Percentiles rank a stretch among this genome's conserved stretches.
Conservation (phyloP, 139 green algal genomes). For the Micromonas pusilla region DNA sequence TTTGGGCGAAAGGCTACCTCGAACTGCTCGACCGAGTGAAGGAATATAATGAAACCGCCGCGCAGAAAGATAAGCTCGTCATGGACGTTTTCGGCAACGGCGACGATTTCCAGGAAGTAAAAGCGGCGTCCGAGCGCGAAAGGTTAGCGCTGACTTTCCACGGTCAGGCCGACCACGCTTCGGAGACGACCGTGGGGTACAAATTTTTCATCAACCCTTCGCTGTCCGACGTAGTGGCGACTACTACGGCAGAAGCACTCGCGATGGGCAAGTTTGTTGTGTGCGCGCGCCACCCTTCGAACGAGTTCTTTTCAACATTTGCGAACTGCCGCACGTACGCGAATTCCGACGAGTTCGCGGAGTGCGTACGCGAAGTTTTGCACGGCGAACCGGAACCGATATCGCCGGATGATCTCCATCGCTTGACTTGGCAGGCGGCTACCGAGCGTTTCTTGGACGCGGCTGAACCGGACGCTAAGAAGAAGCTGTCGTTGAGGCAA, state of each 20-base stretch:
- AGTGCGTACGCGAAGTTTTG: neutral
- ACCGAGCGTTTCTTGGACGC: conserved; percentile 14
- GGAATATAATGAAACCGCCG: conserved; percentile 18
- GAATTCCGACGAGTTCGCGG: conserved; percentile 5
- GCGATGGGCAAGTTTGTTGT: conserved; percentile 99
- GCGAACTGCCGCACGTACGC: conserved; percentile 17
- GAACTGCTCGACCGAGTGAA: conserved; percentile 72
- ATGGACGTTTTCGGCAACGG: conserved; percentile 91
- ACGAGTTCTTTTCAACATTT: conserved; percentile 60
- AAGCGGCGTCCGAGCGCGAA: conserved; percentile 41
- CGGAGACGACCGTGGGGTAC: conserved; percentile 59
- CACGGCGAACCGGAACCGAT: neutral
- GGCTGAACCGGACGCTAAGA: neutral
- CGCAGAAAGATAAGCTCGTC: neutral
- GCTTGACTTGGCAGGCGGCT: conserved; percentile 26
- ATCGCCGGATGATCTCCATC: neutral
- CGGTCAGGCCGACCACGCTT: conserved; percentile 79
- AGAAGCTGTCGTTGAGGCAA: too few species aligned
- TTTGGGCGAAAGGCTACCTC: conserved; percentile 98
- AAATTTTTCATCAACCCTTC: conserved; percentile 94
- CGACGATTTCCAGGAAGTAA: conserved; percentile 72
- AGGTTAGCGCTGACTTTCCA: conserved; percentile 72
- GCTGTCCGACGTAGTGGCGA: conserved; percentile 91
- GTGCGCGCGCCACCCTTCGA: conserved; percentile 86
- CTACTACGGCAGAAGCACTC: conserved; percentile 94